Evolutionary conservation across 2,329 filamentous ascomycete genomes (phyloP).

Genomic region (Diaporthe amygdali): DNA sequence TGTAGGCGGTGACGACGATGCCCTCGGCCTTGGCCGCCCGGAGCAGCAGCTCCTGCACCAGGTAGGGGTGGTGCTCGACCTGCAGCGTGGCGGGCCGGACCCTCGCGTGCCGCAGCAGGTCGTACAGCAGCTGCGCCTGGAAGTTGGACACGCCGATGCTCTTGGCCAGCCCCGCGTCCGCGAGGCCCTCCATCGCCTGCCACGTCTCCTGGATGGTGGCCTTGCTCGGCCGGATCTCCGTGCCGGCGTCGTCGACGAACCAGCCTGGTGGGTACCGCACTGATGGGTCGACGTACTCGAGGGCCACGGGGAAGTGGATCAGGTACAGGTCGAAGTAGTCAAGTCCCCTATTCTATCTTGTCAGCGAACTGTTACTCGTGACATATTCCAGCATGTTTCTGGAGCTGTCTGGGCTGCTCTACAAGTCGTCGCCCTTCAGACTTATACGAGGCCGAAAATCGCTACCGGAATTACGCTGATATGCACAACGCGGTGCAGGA

Average conservation of each 20-base stretch:
- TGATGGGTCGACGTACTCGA: constrained; percentile 83
- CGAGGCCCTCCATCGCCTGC: constrained; percentile 78
- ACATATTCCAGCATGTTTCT: not conserved
- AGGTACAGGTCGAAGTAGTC: constrained; percentile 92
- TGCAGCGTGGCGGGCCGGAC: constrained; percentile 79
- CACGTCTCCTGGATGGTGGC: constrained; percentile 83
- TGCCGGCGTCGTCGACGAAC: constrained; percentile 65
- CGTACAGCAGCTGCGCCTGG: constrained; percentile 77
- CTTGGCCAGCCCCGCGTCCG: constrained; percentile 69
- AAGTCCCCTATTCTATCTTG: constrained; percentile 51
- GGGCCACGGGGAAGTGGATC: constrained; percentile 86
- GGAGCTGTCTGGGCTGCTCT: not conserved
- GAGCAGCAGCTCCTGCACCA: constrained; percentile 76
- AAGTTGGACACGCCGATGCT: constrained; percentile 87
- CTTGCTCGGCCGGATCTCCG: constrained; percentile 67
- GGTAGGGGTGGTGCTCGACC: constrained; percentile 90
- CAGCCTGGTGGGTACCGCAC: constrained; percentile 83
- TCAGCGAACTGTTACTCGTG: not conserved
- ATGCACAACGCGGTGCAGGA: not conserved
- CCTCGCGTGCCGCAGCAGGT: constrained; percentile 78
- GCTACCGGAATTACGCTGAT: not conserved
- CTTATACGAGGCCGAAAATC: not conserved
- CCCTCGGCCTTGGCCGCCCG: constrained; percentile 72
- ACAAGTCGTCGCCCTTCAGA: not conserved
- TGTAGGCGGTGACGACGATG: constrained; percentile 82